A percentile compares a stretch with the other conserved stretches of the same genome.
phyloP scores from a whole-genome alignment of 2,329 filamentous ascomycete species.

The Aspergillus calidoustus region DNA sequence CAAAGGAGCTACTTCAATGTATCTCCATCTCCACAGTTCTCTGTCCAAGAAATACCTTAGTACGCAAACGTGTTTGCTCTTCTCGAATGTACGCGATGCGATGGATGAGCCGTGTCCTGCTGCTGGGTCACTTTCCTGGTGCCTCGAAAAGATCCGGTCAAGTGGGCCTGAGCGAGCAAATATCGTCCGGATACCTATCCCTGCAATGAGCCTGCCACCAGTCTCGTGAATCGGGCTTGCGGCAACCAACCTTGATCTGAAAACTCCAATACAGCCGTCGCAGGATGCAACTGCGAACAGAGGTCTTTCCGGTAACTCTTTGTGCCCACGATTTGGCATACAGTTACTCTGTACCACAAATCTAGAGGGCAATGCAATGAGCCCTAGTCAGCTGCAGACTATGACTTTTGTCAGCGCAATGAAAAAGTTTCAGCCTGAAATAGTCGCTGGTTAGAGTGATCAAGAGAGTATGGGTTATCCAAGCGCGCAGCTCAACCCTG shows the following conservation, averaged over 20 bases:
- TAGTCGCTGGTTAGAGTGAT: neutral
- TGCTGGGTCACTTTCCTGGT: neutral
- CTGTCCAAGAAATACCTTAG: neutral
- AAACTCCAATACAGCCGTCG: neutral
- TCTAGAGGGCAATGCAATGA: neutral
- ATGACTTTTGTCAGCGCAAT: neutral
- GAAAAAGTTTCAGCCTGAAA: neutral
- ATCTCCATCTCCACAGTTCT: slow-evolving; percentile 48
- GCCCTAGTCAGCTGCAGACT: neutral
- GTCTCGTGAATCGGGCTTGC: neutral
- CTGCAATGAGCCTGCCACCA: neutral
- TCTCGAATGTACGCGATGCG: neutral
- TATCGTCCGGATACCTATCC: neutral
- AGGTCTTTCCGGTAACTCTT: neutral
- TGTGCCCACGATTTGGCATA: neutral
- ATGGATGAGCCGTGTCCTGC: neutral
- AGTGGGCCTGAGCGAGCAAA: neutral
- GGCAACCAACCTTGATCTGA: neutral
- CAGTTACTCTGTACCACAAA: neutral
- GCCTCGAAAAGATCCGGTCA: neutral
- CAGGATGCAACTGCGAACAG: neutral
- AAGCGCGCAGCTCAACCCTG: neutral
- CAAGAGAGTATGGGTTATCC: neutral
- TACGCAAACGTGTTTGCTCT: neutral
- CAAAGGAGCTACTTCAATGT: slow-evolving; percentile 77